Evolutionary conservation across 495 filamentous ascomycete species (phyloP), one percentile per base, ranked within the genome.

Genomic region (Lepidopterella palustris): DNA sequence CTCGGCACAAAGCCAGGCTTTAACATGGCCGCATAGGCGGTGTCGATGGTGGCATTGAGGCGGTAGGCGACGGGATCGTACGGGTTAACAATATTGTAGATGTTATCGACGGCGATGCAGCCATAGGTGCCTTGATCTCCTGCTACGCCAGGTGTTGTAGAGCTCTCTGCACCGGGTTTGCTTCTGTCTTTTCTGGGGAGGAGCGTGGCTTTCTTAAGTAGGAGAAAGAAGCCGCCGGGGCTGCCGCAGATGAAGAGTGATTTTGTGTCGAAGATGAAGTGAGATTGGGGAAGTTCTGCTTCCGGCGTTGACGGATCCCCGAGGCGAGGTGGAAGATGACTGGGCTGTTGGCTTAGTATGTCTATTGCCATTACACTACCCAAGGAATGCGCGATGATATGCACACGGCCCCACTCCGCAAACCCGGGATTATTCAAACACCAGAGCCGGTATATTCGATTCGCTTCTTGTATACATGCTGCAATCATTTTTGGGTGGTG

Each of bases 401-500:
- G 93, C 13, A 97, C 90, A 15, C 88, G 86, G 9, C 92, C 93
- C 58, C 79, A 71, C 27, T 90, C 78, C 5, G 86, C 79, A 64
- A 97, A 98, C 1, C 83, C 87, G 0, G 90, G 87, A 63, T 98
- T 97, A 68, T 97, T 95, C 35, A 78, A 78, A 64, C 90, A 95
- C 93, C 93, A 98, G 3, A 97, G 80, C 6, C 87, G 83, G 68
- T 92, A 97, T 4, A 98, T 86, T 1, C 93, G 83, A 65, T 98
- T 98, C 1, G 93, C 93, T 73, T 98, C 93, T 66, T 77, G 78
- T n/a, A 92, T 84, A 23, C 96, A 85, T 0, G 92, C 92, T 54
- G 84, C 79, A 26, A 95, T 85, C 91, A 98, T 97, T 73, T 89
- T 95, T 1, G 86, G 84, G 64, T 97, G 93, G 72, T 96, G 93